A percentile compares a stretch with the other conserved stretches of the same genome.
Conservation (phyloP, 2,329 filamentous ascomycete genomes). For the Fusarium multiceps region DNA sequence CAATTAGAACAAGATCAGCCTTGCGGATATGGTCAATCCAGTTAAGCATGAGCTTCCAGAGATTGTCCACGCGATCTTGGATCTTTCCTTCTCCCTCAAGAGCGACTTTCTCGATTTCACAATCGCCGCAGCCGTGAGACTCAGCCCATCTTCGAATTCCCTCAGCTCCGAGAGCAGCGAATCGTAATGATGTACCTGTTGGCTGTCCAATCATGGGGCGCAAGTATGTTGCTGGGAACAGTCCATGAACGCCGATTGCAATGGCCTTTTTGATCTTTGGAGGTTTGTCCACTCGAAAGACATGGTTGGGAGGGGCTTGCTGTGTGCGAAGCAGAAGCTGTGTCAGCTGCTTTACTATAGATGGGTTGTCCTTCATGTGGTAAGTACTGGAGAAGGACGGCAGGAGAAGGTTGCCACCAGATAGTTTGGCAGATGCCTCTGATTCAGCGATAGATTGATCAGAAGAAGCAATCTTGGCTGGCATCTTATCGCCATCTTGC, state of each 20-base stretch:
- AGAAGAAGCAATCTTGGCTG: conserved; percentile 35
- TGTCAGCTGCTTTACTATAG: conserved; percentile 74
- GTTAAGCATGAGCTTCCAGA: conserved; percentile 95
- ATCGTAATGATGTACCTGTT: conserved; percentile 93
- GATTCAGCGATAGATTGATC: conserved; percentile 54
- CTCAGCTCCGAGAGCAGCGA: conserved; percentile 86
- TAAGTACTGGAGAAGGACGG: conserved; percentile 79
- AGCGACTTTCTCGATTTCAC: conserved; percentile 91
- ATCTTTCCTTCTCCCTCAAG: conserved; percentile 96
- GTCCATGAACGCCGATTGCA: conserved; percentile 93
- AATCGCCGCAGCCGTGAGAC: conserved; percentile 75
- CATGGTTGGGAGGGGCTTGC: conserved; percentile 72
- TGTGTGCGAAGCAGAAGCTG: conserved; percentile 67
- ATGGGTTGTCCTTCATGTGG: conserved; percentile 72
- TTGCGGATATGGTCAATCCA: conserved; percentile 91
- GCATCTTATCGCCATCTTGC: conserved; percentile 32
- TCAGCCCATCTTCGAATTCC: conserved; percentile 87
- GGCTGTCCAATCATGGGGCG: conserved; percentile 94
- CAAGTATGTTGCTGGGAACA: conserved; percentile 88
- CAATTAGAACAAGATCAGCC: conserved; percentile 91
- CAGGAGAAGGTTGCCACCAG: conserved; percentile 72
- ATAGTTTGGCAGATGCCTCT: conserved; percentile 56
- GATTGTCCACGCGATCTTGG: conserved; percentile 84
- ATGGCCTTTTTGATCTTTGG: conserved; percentile 85
- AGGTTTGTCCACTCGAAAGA: conserved; percentile 75